Evolutionary conservation across 768 basidiomycete species (phyloP).

Genomic region (Psilocybe cubensis): DNA sequence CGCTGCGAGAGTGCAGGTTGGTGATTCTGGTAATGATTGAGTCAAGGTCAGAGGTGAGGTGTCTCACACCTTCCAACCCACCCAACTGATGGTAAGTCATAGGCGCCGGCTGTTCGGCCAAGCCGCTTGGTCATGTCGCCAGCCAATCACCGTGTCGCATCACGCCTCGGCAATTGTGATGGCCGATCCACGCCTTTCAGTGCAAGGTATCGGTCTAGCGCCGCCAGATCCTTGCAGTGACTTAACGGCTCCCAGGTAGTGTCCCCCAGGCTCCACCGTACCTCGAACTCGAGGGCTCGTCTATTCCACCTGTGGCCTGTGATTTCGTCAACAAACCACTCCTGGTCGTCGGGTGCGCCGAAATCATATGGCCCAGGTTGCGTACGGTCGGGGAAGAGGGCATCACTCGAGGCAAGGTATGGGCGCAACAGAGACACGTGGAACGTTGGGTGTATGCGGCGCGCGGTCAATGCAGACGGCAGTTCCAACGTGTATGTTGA

Average conservation of each 20-base stretch:
- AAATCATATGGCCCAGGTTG: slow-evolving; percentile 38
- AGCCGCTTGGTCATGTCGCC: no score
- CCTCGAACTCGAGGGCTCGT: slow-evolving; percentile 22
- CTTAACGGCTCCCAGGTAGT: slow-evolving; percentile 33
- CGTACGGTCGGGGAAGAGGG: slow-evolving; percentile 34
- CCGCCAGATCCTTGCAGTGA: slow-evolving; percentile 27
- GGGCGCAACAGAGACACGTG: slow-evolving; percentile 34
- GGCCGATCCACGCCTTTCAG: slow-evolving; percentile 28
- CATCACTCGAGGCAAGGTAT: slow-evolving; percentile 31
- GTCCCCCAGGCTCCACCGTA: slow-evolving; percentile 35
- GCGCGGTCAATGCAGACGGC: slow-evolving; percentile 16
- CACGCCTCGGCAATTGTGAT: no score
- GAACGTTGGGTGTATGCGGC: slow-evolving; percentile 32
- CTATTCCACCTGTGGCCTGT: slow-evolving; percentile 22
- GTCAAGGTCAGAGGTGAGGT: no score
- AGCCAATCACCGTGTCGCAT: no score
- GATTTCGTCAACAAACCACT: slow-evolving; percentile 42
- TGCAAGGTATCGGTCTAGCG: slow-evolving; percentile 34
- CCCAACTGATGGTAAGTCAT: no score
- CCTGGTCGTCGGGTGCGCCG: slow-evolving; percentile 29
- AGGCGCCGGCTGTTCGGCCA: no score
- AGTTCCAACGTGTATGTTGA: not conserved
- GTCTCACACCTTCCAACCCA: no score
- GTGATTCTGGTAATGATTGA: no score
- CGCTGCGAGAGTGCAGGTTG: no score